Base-by-base conservation (phyloP, 768 basidiomycete species). In the Agrocybe praecox region DNA sequence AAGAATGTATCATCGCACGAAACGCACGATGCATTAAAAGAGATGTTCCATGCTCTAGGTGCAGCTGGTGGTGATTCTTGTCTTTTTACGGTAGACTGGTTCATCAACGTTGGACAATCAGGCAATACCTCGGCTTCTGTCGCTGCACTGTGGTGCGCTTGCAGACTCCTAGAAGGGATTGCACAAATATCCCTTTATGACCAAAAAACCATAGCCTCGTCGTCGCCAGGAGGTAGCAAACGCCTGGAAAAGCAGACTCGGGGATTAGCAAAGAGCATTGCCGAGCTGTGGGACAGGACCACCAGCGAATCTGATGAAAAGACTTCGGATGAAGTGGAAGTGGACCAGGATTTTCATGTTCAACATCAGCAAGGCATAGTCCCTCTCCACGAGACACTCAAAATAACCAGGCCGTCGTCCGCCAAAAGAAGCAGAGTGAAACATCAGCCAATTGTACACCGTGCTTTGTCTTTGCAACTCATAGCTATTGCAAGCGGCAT, bases 121-220 rank as follows among this genome's bases (percentile, higher is more conserved):
- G 78, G 82, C 21, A 73, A 69, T 17, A 78, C 75, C 10, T 69
- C 64, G 10, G 73, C 74, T 22, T 81, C 85, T 17, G 83, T 86
- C 1, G 80, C 89, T 0, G 94, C 94, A 2, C 74, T 96, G 21
- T 98, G 94, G 94, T 90, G 92, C 61, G 88, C 90, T 2, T 82
- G 83, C 57, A 80, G 85, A 24, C 67, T 98, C 0, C 67, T 98
- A 56, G 87, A 92, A 63, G 96, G 96, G 2, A 74, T 88, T 8
- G 77, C 82, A 0, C 73, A 76, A 1, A 65, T 86, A 8, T 76
- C 74, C 17, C 70, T 89, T 9, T 71, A 72, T 21, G 63, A 67
- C 1, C 69, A 67, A 10, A 67, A 65, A 8, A 56, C 46, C 24
- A 62, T 63, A 24, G 62, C 73, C 17, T 42, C 61, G n/a, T 59